Base-by-base conservation (phyloP, 305 asterid genomes). In the Plantago coronopus region DNA sequence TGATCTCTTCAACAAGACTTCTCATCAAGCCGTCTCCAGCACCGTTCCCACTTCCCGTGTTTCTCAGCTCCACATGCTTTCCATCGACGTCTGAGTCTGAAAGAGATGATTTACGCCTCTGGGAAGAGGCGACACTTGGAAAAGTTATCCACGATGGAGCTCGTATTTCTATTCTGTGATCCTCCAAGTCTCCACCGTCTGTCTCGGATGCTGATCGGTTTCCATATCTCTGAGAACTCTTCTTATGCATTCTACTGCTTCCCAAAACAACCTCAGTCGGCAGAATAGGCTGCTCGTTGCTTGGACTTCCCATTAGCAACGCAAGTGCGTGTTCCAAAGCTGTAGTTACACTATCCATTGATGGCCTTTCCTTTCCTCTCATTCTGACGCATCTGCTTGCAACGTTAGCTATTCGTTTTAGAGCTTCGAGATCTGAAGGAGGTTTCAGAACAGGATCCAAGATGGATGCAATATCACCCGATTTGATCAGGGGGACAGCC, bases 111-210 rank as follows among this genome's bases (percentile, higher is more conserved):
- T 79, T 86, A 64, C 91, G 78, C 77, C 97, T 79, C 72, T 84
- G 95, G 0, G 97, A 89, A 10, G 97, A 89, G 42, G 93, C 93
- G 47, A 87, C 91, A 44, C 95, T 87, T 6, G 97, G 95, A 68
- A 84, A 87, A 22, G 95, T 89, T 54, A 85, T 87, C 95, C 95
- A 87, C 0, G 95, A 87, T 1, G 97, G 97, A 34, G 95, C 95
- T 20, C 95, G 76, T 54, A 84, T 79, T 58, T 89, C 97, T 18
- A 73, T 48, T 23, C 94, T 83, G 18, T 77, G 94, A 72, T 87
- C 93, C 69, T 89, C 94, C 0, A 75, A 64, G 22, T 83, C 91
- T 2, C 67, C 89, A 20, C 76, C 83, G n/a, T 78, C 88, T 3
- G 86, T 81, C 57, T 84, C 95, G 0, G 91, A 85, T 19, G 81